Conservation (phyloP, 108 stramenopile genomes). For the Parmales sp. region DNA sequence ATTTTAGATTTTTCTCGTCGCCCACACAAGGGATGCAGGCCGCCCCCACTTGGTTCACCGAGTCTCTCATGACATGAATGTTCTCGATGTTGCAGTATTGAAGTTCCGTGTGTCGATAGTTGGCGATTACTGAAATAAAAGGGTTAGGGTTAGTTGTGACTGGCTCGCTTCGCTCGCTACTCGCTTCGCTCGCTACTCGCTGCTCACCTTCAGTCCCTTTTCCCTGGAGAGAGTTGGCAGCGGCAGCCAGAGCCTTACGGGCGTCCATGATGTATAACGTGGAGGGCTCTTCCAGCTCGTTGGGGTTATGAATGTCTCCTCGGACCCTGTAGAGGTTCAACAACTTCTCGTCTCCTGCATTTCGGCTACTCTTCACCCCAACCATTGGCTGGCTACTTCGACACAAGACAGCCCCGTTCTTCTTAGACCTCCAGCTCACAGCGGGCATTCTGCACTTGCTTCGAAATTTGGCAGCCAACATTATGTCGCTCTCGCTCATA, state of each 20-base stretch:
- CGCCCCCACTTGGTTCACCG: not conserved
- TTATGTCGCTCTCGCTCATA: slow-evolving; percentile 7
- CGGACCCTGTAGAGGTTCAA: slow-evolving; percentile 7
- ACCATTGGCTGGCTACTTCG: slow-evolving; percentile 9
- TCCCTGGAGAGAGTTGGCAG: slow-evolving; percentile 41
- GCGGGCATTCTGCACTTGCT: slow-evolving; percentile 13
- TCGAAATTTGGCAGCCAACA: slow-evolving; percentile 3
- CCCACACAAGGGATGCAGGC: not conserved
- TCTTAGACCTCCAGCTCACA: slow-evolving; percentile 2
- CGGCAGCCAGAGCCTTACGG: slow-evolving; percentile 23
- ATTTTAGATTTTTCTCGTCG: not conserved
- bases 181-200: too few relatives aligned
- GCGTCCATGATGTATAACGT: slow-evolving; percentile 3
- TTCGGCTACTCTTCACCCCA: not conserved
- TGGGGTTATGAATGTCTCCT: slow-evolving; percentile 2
- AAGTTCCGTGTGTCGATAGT: slow-evolving; percentile 29
- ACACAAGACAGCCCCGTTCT: not conserved
- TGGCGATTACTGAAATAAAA: not conserved
- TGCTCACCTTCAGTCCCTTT: slow-evolving; percentile 45
- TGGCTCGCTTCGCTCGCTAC: too few relatives aligned
- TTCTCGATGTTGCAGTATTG: slow-evolving; percentile 44
- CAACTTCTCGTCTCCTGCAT: not conserved
- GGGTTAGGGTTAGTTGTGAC: too few relatives aligned
- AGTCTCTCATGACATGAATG: slow-evolving; percentile 41
- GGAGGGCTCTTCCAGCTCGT: not conserved